These are phyloP conservation scores for Thalia dealbata DNA, from an alignment of 176 grass and related monocot genomes.

Conservation along the genomic window DNA sequence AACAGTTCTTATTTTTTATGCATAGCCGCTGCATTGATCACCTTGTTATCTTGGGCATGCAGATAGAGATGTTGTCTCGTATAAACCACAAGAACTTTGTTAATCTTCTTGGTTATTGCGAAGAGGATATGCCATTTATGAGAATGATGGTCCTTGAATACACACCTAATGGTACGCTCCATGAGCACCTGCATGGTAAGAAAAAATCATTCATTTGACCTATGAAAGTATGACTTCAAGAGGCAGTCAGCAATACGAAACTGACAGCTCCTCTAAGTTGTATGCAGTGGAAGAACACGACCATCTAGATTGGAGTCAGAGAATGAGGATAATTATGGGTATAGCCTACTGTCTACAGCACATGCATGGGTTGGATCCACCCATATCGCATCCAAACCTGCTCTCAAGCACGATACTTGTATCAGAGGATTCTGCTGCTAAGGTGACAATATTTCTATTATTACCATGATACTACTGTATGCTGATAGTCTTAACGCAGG, in stretches of 20 bases:
- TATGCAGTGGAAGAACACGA: conserved; percentile 78
- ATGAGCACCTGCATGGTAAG: conserved; percentile 82
- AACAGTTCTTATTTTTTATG: conserved; percentile 1
- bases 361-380: conserved; percentile 66
- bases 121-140: conserved; percentile 81
- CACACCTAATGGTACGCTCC: conserved; percentile 73
- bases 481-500: conserved; percentile 26
- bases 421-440: conserved; percentile 80
- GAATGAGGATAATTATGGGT: conserved; percentile 97
- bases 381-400: conserved; percentile 41
- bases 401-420: conserved; percentile 46
- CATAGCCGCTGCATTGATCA: background rate
- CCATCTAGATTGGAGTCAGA: conserved; percentile 63
- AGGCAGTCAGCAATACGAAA: background rate
- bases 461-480: background rate
- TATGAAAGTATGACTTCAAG: background rate
- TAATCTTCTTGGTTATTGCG: conserved; percentile 76
- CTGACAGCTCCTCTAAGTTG: background rate
- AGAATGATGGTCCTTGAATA: conserved; percentile 95
- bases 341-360: conserved; percentile 77
- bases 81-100: conserved; percentile 92
- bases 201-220: background rate
- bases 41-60: conserved; percentile 28
- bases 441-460: conserved; percentile 33
- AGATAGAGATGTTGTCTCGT: conserved; percentile 76